phyloP scores from a whole-genome alignment of 2,329 filamentous ascomycete genomes.

The Aureobasidium melanogenum region DNA sequence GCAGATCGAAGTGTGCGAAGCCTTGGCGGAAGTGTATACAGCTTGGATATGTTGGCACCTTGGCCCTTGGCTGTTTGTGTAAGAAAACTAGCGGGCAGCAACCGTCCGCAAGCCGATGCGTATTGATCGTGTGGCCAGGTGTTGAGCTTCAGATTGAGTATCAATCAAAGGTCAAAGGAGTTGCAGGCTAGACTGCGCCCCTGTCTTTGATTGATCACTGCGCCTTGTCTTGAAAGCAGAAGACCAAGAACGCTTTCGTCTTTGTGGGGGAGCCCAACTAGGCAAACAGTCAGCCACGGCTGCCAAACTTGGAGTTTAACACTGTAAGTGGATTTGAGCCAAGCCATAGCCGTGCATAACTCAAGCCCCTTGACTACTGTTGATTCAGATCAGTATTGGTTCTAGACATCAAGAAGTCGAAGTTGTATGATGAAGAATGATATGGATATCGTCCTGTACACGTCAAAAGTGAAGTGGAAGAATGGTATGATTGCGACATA shows the following conservation, averaged over 20 bases:
- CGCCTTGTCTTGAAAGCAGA: background rate
- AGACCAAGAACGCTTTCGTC: background rate
- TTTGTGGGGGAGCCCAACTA: background rate
- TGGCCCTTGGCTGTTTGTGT: background rate
- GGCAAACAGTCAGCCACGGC: slow-evolving; percentile 3
- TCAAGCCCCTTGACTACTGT: background rate
- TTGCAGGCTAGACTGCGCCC: background rate
- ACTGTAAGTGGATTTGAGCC: background rate
- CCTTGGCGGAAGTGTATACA: background rate
- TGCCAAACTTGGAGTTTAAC: background rate
- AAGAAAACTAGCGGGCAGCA: background rate
- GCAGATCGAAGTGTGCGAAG: background rate
- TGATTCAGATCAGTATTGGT: background rate
- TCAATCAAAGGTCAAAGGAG: background rate
- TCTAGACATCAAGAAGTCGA: background rate
- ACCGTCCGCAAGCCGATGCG: background rate
- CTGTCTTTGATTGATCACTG: background rate
- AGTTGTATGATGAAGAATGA: background rate
- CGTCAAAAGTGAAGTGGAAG: background rate
- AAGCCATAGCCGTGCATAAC: background rate
- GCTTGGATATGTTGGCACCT: background rate
- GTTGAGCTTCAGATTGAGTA: background rate
- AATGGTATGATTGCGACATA: background rate
- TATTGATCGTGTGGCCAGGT: background rate
- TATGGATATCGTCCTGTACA: background rate